Percentiles rank a stretch among this genome's conserved stretches.
These are phyloP conservation scores for Citrullus mucosospermus DNA, from an alignment of 306 rosid genomes.

Conservation along the genomic window DNA sequence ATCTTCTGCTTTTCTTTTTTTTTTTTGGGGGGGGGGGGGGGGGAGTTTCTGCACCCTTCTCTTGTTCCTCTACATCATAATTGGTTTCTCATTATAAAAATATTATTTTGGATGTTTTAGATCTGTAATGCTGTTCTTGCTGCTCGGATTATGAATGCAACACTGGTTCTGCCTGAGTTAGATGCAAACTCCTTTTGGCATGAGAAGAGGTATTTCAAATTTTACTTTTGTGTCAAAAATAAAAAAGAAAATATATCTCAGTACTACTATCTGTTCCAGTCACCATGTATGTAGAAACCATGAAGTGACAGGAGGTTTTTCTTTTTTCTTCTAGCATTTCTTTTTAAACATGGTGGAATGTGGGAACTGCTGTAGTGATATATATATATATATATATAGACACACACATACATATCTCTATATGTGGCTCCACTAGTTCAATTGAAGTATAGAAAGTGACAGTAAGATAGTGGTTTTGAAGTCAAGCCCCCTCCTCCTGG, in stretches of 20 bases:
- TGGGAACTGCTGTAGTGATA: not conserved
- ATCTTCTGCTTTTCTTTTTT: not conserved
- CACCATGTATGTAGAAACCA: not conserved
- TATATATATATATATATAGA: too few relatives aligned
- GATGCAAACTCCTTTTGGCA: slow-evolving; percentile 97
- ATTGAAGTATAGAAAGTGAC: not conserved
- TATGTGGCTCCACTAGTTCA: not conserved
- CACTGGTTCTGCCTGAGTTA: slow-evolving; percentile 85
- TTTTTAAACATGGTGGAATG: not conserved
- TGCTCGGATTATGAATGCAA: slow-evolving; percentile 96
- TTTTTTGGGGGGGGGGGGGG: too few relatives aligned
- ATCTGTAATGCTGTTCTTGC: slow-evolving; percentile 97
- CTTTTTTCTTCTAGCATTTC: not conserved
- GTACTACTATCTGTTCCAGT: not conserved
- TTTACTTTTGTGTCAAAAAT: not conserved
- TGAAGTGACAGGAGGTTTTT: not conserved
- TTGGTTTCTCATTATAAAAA: not conserved
- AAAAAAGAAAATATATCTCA: not conserved
- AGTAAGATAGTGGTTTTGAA: not conserved
- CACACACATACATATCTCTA: too few relatives aligned
- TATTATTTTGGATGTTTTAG: slow-evolving; percentile 32
- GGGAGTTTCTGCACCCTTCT: not conserved
- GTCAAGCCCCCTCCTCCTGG: not conserved
- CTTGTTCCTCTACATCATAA: not conserved
- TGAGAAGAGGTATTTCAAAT: slow-evolving; percentile 57